A percentile compares a stretch with the other conserved stretches of the same genome.
Conservation (phyloP, 306 rosid species). For the Gastrolobium bilobum region DNA sequence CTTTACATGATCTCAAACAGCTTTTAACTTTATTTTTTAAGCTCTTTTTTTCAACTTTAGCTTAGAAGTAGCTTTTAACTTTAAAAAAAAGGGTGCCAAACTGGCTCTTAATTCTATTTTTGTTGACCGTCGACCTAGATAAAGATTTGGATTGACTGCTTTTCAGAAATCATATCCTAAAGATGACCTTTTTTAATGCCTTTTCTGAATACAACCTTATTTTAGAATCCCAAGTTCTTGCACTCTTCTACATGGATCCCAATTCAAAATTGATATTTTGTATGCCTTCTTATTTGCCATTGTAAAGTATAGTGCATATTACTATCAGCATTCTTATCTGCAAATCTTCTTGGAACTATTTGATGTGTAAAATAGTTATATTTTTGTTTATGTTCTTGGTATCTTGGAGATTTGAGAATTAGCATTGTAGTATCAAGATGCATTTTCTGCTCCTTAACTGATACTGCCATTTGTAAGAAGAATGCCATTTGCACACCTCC, state of each 20-base stretch:
- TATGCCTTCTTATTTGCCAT: background rate
- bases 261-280: conserved; percentile 14
- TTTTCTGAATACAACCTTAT: background rate
- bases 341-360: conserved; percentile 9
- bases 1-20: no score
- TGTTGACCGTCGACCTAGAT: background rate
- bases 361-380: background rate
- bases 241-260: conserved; percentile 1
- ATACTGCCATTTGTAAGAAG: background rate
- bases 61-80: no score
- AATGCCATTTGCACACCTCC: conserved; percentile 10
- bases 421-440: background rate
- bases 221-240: background rate
- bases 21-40: no score
- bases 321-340: conserved; percentile 10
- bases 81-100: no score
- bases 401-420: conserved; percentile 19
- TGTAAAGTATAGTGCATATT: conserved; percentile 4
- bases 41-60: no score
- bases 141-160: conserved; percentile 1
- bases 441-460: conserved; percentile 8
- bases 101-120: background rate
- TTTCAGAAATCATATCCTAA: conserved; percentile 4
- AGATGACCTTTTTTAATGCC: conserved; percentile 7
- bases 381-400: background rate